Conservation (phyloP, 2,329 filamentous ascomycete genomes). For the Hypoxylon sp. region DNA sequence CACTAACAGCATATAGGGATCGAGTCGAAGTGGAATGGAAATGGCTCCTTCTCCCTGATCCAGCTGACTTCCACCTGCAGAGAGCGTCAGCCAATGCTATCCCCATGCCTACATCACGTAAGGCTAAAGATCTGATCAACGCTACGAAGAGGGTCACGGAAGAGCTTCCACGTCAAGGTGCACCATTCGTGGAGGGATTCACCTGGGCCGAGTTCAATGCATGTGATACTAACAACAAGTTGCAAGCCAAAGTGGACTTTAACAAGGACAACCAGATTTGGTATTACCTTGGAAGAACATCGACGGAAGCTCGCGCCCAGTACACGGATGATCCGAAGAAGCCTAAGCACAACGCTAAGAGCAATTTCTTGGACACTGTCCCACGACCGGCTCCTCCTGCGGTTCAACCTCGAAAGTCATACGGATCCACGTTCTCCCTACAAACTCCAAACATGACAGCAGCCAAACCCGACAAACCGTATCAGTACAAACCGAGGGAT, state of each 20-base stretch:
- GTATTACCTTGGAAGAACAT: constrained; percentile 88
- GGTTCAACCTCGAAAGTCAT: constrained; percentile 50
- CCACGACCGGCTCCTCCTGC: constrained; percentile 62
- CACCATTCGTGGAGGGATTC: constrained; percentile 76
- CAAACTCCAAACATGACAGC: constrained; percentile 38
- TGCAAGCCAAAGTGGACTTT: constrained; percentile 79
- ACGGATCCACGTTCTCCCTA: constrained; percentile 49
- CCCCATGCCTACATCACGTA: constrained; percentile 75
- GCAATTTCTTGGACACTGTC: constrained; percentile 80
- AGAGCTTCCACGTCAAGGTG: constrained; percentile 75
- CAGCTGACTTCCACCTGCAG: constrained; percentile 78
- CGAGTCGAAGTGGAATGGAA: constrained; percentile 87
- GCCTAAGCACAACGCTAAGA: constrained; percentile 75
- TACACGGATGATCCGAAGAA: constrained; percentile 83
- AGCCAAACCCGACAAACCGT: constrained; percentile 53
- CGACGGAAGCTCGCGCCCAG: constrained; percentile 90
- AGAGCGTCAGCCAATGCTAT: constrained; percentile 81
- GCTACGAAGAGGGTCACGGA: constrained; percentile 72
- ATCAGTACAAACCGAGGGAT: constrained; percentile 55
- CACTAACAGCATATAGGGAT: constrained; percentile 70
- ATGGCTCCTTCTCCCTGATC: constrained; percentile 81
- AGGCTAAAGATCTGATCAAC: constrained; percentile 77
- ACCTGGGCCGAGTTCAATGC: constrained; percentile 86
- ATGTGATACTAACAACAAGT: constrained; percentile 69
- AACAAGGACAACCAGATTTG: constrained; percentile 82